Base-by-base conservation (phyloP, 805 yeast species). In the Monosporozyma solicola region DNA sequence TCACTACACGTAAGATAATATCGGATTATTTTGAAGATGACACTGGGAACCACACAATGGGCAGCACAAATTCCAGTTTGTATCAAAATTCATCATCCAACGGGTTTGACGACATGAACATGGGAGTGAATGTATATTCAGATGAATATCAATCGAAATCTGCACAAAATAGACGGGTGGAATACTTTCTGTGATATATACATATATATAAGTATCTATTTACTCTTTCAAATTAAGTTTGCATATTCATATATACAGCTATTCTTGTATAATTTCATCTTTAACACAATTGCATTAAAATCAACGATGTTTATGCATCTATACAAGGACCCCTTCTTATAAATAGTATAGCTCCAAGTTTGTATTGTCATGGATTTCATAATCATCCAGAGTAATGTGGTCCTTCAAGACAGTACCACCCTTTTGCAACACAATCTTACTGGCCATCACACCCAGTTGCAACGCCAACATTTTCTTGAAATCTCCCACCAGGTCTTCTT, bases 381-480 rank as follows among this genome's bases (percentile, higher is more conserved):
- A 92, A 68, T 92, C 99, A n/a, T 85, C 96, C 47, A 92, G 73
- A 0, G 91, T 77, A 52, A 92, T 92, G 65, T 91, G 97, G 63
- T 92, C 94, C 65, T 94, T 94, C 67, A 80, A 82, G 0, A 87
- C 80, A 58, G 81, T 84, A 62, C 89, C 84, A 1, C 97, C 97
- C 64, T 88, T 91, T 67, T 89, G 91, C 57, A 92, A 74, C 0
- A 86, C 80, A 53, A 84, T 68, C 58, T 69, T 74, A 57, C 81
- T 82, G 20, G 80, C 72, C 20, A 80, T 72, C 1, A 83, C 83
- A 1, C 97, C 97, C 20, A 87, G 79, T 67, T 92, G 98, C 9
- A 89, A 72, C 0, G 91, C 84, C 9, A 94, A 68, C 1, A 92
- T 79, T 66, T 84, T 83, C 72, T 94, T 92, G 69, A 94, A 85